Evolutionary conservation across 306 rosid genomes (phyloP), one percentile per base, ranked within the genome.

Genomic region (Lathyrus aphaca): DNA sequence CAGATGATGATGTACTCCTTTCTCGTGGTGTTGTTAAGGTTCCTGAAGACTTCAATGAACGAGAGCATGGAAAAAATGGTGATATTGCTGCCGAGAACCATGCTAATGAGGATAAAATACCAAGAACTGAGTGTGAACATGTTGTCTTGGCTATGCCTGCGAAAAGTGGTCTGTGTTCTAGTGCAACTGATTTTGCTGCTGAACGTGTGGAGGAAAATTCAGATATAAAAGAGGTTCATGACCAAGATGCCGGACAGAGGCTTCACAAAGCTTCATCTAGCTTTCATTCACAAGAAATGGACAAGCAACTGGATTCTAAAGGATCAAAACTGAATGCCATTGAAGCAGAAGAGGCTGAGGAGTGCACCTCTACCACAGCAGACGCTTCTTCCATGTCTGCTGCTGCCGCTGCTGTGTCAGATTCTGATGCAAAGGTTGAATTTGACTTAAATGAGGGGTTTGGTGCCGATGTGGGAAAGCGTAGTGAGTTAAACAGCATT

Each of bases 361-460:
- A 87, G 67, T 83, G 89, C 79, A 80, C 89, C 45, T 87, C 88
- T 54, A 79, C 85, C 73, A 80, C 82, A 54, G 87, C 86, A 68
- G 93, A 85, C 49, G 57, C 81, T 66, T 76, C 86, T 82, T 81
- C 83, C 13, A n/a, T 80, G 46, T 80, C 85, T 44, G 82, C 84
- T 63, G 82, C 84, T 63, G 81, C 84, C 59, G 81, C 44, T 38
- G 85, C 54, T 61, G 79, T 54, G 9, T 51, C 85, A 54, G 91
- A 64, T 61, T 58, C 44, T 29, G 85, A 76, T 78, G 81, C 82
- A 27, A 90, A 84, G 72, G 72, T 87, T 68, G 86, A 68, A 50
- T 87, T 89, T 66, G 96, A 89, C 79, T 85, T 89, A 79, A 89
- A 89, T 44, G 93, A 89, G 81, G 89, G 96, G 30, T 73, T 87